phyloP scores from a whole-genome alignment of 495 filamentous ascomycete genomes.

The Podospora pseudocomata region DNA sequence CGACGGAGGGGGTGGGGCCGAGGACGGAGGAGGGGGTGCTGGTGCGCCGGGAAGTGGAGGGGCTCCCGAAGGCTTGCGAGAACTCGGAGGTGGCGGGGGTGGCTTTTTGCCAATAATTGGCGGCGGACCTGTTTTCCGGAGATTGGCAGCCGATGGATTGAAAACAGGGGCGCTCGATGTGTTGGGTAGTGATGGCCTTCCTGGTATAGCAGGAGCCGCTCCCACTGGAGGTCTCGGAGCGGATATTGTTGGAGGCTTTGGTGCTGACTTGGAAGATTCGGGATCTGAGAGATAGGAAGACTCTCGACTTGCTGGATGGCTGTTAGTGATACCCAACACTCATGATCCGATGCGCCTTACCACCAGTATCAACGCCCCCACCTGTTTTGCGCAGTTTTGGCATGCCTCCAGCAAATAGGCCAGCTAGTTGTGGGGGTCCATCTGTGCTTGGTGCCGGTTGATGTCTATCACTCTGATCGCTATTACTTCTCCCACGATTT shows the following conservation, averaged over 20 bases:
- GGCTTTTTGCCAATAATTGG: conserved; percentile 65
- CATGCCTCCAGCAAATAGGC: conserved; percentile 91
- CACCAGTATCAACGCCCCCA: conserved; percentile 85
- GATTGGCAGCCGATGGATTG: conserved; percentile 50
- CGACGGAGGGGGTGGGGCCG: conserved; percentile 49
- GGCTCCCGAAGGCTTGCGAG: conserved; percentile 61
- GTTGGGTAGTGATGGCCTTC: conserved; percentile 38
- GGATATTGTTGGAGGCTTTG: conserved; percentile 55
- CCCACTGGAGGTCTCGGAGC: conserved; percentile 61
- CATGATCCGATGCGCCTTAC: conserved; percentile 34
- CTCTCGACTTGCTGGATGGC: conserved; percentile 57
- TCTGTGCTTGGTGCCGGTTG: conserved; percentile 41
- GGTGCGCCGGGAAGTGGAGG: conserved; percentile 47
- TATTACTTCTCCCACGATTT: conserved; percentile 75
- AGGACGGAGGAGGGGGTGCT: conserved; percentile 52
- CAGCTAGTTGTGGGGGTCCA: conserved; percentile 75
- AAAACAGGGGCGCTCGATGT: conserved; percentile 41
- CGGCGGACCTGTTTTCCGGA: conserved; percentile 32
- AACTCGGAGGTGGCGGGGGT: conserved; percentile 64
- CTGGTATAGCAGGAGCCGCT: conserved; percentile 59
- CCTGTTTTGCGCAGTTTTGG: conserved; percentile 85
- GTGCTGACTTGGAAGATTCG: conserved; percentile 55
- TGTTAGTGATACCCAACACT: neutral
- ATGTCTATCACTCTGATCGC: conserved; percentile 57
- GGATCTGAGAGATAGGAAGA: conserved; percentile 78